phyloP scores from a whole-genome alignment of 1,139 yeast genomes.

The Scheffersomyces insectosa region DNA sequence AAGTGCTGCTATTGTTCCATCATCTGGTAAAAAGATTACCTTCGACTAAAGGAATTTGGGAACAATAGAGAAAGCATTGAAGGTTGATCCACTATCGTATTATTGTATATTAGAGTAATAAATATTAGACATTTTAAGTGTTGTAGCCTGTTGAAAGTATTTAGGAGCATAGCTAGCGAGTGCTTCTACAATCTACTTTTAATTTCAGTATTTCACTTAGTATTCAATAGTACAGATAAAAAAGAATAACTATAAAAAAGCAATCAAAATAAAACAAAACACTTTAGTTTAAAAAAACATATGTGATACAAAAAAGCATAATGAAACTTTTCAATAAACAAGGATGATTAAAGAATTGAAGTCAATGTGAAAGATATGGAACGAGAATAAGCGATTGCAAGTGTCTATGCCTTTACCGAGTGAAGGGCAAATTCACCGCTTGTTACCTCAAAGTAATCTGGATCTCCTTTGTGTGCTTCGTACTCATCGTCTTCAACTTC shows the following conservation, averaged over 20 bases:
- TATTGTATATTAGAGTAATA: no score
- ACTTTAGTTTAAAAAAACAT: not conserved
- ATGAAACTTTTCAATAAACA: not conserved
- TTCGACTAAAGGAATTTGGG: slow-evolving; percentile 41
- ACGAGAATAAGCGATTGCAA: no score
- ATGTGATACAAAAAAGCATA: slow-evolving; percentile 2
- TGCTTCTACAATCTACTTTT: no score
- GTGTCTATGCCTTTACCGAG: not conserved
- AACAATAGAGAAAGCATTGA: not conserved
- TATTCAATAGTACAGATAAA: no score
- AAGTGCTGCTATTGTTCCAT: slow-evolving; percentile 84
- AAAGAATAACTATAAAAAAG: no score
- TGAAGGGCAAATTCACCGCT: slow-evolving; percentile 36
- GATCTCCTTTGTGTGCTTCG: slow-evolving; percentile 44
- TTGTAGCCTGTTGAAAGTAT: no score
- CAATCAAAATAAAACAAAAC: no score
- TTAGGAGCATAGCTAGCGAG: no score
- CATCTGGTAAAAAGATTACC: slow-evolving; percentile 84
- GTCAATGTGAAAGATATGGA: no score
- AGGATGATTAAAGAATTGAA: not conserved
- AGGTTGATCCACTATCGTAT: not conserved
- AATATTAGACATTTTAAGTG: no score
- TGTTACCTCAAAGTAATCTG: slow-evolving; percentile 50
- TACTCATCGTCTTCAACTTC: slow-evolving; percentile 52
- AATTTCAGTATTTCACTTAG: no score